Conservation (phyloP, 2,329 filamentous ascomycete genomes). For the Fusarium coffeatum region DNA sequence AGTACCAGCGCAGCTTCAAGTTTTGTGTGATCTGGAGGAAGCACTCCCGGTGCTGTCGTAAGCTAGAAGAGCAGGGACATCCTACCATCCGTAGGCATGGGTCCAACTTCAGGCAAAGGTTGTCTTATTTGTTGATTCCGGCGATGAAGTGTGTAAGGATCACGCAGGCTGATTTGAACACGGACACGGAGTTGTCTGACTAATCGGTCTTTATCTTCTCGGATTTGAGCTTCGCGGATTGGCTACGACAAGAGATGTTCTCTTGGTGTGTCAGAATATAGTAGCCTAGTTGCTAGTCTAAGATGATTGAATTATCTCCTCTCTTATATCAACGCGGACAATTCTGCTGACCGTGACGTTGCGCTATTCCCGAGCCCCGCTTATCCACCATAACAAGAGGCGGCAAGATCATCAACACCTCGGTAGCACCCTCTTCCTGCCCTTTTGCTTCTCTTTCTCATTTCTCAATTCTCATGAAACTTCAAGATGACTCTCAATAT, state of each 20-base stretch:
- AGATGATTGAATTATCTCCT: not conserved
- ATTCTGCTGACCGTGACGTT: accelerated
- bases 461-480: no score
- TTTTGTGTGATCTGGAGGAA: no score
- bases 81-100: no score
- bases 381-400: not conserved
- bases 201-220: not conserved
- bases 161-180: not conserved
- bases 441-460: not conserved
- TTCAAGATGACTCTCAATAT: not conserved
- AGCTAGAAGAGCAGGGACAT: no score
- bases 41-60: no score
- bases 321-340: not conserved
- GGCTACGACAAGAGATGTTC: accelerated
- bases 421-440: not conserved
- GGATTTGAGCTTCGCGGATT: not conserved
- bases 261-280: not conserved
- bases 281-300: not conserved
- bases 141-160: not conserved
- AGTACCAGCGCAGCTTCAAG: no score
- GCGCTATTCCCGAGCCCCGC: not conserved
- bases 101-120: not conserved
- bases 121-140: not conserved
- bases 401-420: not conserved
- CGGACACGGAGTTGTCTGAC: not conserved